Evolutionary conservation across 2,329 filamentous ascomycete genomes (phyloP).

Genomic region (Claviceps arundinis): DNA sequence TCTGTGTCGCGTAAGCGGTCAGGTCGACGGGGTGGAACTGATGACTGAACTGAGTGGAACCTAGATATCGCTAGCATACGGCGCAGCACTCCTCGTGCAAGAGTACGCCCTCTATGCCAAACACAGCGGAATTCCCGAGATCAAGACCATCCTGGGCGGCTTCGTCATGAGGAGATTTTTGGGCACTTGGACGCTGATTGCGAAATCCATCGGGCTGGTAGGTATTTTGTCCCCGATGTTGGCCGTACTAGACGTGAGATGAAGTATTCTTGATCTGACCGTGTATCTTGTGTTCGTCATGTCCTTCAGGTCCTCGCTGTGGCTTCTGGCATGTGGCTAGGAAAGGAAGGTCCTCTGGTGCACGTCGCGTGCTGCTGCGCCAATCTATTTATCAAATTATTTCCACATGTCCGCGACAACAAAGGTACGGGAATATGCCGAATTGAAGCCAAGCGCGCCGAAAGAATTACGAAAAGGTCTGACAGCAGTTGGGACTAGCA

Average conservation of each 20-base stretch:
- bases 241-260: not conserved
- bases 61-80: conserved; percentile 65
- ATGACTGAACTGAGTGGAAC: not conserved
- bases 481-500: conserved; percentile 33
- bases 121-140: conserved; percentile 93
- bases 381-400: conserved; percentile 85
- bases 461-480: not conserved
- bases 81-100: conserved; percentile 66
- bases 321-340: conserved; percentile 88
- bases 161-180: conserved; percentile 85
- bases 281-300: not conserved
- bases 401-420: conserved; percentile 65
- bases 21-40: not conserved
- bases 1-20: too few species aligned
- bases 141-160: conserved; percentile 89
- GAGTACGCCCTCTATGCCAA: conserved; percentile 79
- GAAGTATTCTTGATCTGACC: not conserved
- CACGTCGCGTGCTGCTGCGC: conserved; percentile 96
- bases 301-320: conserved; percentile 63
- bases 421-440: conserved; percentile 47
- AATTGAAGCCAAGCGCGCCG: not conserved
- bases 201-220: conserved; percentile 81
- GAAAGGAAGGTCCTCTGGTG: conserved; percentile 89
- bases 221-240: conserved; percentile 12
- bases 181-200: conserved; percentile 74